phyloP scores from a whole-genome alignment of 2,329 filamentous ascomycete species.

The Cladosporium sp. region DNA sequence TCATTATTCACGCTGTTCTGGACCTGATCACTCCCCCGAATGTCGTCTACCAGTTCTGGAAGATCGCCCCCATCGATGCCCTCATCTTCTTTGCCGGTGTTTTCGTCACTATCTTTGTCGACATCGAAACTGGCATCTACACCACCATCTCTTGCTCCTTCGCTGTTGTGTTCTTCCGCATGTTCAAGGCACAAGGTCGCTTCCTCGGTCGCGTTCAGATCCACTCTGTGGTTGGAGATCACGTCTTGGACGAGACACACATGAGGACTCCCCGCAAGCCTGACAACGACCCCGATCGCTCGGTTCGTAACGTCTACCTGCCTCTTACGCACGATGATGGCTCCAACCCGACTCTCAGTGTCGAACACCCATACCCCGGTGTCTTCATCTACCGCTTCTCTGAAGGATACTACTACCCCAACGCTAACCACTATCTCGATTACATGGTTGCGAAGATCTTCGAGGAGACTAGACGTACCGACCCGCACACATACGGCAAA shows the following conservation, averaged over 20 bases:
- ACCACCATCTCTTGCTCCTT: slow-evolving; percentile 72
- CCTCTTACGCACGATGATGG: slow-evolving; percentile 85
- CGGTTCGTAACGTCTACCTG: slow-evolving; percentile 74
- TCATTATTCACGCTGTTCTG: slow-evolving; percentile 93
- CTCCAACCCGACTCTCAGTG: slow-evolving; percentile 75
- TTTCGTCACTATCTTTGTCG: slow-evolving; percentile 78
- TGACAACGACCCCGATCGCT: slow-evolving; percentile 41
- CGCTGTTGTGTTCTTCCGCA: slow-evolving; percentile 74
- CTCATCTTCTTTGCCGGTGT: slow-evolving; percentile 92
- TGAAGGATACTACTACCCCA: slow-evolving; percentile 95
- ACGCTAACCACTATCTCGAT: slow-evolving; percentile 83
- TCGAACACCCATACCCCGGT: slow-evolving; percentile 81
- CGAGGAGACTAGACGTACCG: slow-evolving; percentile 68
- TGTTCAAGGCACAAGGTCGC: slow-evolving; percentile 74
- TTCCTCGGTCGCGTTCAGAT: slow-evolving; percentile 82
- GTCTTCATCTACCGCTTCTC: slow-evolving; percentile 94
- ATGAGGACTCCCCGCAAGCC: slow-evolving; percentile 25
- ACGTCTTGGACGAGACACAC: slow-evolving; percentile 55
- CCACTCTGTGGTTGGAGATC: slow-evolving; percentile 76
- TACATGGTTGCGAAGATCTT: slow-evolving; percentile 48
- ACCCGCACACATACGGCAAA: slow-evolving; percentile 57
- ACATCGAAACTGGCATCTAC: slow-evolving; percentile 91
- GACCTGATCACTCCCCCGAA: slow-evolving; percentile 89
- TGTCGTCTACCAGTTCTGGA: slow-evolving; percentile 92
- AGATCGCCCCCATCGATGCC: slow-evolving; percentile 82